phyloP scores from a whole-genome alignment of 2,329 filamentous ascomycete genomes.

The Cercospora citrullina region DNA sequence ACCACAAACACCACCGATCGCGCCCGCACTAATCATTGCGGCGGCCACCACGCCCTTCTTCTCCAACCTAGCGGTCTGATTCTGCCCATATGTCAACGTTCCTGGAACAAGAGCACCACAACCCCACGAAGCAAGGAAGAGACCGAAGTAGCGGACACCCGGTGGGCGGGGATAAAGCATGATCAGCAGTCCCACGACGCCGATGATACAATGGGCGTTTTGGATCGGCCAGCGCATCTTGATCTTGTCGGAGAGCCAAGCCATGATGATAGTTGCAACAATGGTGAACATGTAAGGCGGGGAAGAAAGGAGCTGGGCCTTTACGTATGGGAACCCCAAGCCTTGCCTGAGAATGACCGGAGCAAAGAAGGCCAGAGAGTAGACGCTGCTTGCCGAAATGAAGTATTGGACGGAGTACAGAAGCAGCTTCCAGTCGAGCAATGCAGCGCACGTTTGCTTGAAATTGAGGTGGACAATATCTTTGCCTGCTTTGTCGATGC shows the following conservation, averaged over 20 bases:
- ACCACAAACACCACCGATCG: slow-evolving; percentile 20
- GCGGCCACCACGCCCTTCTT: slow-evolving; percentile 39
- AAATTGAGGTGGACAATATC: slow-evolving; percentile 33
- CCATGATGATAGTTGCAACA: slow-evolving; percentile 60
- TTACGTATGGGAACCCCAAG: slow-evolving; percentile 65
- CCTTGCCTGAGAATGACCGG: slow-evolving; percentile 67
- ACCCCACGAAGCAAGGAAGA: slow-evolving; percentile 72
- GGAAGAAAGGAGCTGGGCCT: slow-evolving; percentile 69
- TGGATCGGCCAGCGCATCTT: slow-evolving; percentile 66
- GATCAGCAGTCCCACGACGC: slow-evolving; percentile 67
- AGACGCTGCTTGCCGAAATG: slow-evolving; percentile 52
- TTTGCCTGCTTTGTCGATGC: slow-evolving; percentile 32
- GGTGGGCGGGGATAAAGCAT: slow-evolving; percentile 65
- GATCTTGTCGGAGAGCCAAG: slow-evolving; percentile 67
- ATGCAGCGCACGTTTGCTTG: slow-evolving; percentile 31
- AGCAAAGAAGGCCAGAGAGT: slow-evolving; percentile 76
- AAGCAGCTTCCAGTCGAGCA: slow-evolving; percentile 37
- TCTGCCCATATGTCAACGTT: slow-evolving; percentile 62
- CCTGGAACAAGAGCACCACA: slow-evolving; percentile 73
- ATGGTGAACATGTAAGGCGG: slow-evolving; percentile 68
- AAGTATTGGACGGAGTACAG: slow-evolving; percentile 38
- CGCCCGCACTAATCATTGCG: slow-evolving; percentile 44
- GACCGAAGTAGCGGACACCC: slow-evolving; percentile 67
- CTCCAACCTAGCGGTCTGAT: slow-evolving; percentile 37
- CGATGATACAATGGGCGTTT: slow-evolving; percentile 62